A percentile compares a stretch with the other conserved stretches of the same genome.
Conservation (phyloP, 2,329 filamentous ascomycete species). For the Beauveria sp. region DNA sequence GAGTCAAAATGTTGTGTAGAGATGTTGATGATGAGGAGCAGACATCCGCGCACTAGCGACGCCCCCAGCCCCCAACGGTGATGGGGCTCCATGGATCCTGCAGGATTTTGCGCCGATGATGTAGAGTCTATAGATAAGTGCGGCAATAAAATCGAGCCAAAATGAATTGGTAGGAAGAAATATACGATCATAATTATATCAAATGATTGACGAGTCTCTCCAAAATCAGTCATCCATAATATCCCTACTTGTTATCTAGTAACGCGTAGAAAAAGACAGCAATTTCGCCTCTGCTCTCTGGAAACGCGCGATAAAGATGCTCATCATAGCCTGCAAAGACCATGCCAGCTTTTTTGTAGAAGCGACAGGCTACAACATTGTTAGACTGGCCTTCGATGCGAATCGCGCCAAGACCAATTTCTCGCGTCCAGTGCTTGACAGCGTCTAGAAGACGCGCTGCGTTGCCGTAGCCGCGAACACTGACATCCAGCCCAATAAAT, state of each 20-base stretch:
- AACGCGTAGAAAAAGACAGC: constrained; percentile 16
- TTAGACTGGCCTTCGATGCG: constrained; percentile 15
- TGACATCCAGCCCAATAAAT: constrained; percentile 14
- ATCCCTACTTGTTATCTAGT: neutral
- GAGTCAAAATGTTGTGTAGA: neutral
- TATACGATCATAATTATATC: neutral
- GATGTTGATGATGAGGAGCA: constrained; percentile 7
- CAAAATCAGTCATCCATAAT: neutral
- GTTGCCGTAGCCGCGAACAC: constrained; percentile 12
- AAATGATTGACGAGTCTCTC: neutral
- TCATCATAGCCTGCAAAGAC: constrained; percentile 16
- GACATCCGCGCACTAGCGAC: constrained; percentile 11
- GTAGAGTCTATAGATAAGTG: neutral
- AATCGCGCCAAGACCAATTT: constrained; percentile 11
- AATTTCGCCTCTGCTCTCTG: constrained; percentile 10
- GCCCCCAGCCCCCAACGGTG: neutral
- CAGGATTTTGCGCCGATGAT: neutral
- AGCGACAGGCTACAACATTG: constrained; percentile 14
- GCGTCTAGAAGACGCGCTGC: constrained; percentile 10
- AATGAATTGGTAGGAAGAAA: neutral
- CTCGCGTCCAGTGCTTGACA: constrained; percentile 13
- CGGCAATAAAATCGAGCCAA: neutral
- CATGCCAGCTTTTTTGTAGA: constrained; percentile 15
- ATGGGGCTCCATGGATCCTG: neutral
- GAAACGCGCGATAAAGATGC: constrained; percentile 13